Evolutionary conservation across 768 basidiomycete genomes (phyloP).

Genomic region (Rhizopogon vesiculosus): DNA sequence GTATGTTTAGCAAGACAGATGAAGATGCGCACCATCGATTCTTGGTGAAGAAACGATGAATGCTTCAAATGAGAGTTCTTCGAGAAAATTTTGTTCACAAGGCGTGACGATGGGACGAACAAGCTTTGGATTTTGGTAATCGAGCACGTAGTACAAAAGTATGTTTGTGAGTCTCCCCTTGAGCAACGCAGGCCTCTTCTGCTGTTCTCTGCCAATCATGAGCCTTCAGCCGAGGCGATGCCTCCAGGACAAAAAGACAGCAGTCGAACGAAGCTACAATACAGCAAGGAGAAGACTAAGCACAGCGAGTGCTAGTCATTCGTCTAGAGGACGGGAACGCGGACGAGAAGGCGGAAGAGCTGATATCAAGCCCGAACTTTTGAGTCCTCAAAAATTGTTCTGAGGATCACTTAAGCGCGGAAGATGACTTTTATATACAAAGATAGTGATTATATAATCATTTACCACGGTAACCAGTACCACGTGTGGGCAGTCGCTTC

Average conservation of each 20-base stretch:
- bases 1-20: too few relatives aligned
- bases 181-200: conserved; percentile 30
- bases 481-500: too few relatives aligned
- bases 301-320: conserved; percentile 34
- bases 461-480: not conserved
- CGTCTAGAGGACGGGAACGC: conserved; percentile 91
- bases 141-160: not conserved
- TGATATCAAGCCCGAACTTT: conserved; percentile 89
- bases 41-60: too few relatives aligned
- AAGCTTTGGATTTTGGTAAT: not conserved
- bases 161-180: conserved; percentile 21
- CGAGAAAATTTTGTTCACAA: too few relatives aligned
- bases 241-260: conserved; percentile 49
- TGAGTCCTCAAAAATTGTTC: conserved; percentile 81
- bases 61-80: too few relatives aligned
- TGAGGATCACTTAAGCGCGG: conserved; percentile 8
- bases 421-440: not conserved
- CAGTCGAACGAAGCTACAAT: conserved; percentile 36
- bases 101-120: too few relatives aligned
- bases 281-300: conserved; percentile 29
- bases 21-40: too few relatives aligned
- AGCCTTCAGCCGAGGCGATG: conserved; percentile 65
- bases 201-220: conserved; percentile 47
- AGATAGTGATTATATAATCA: not conserved
- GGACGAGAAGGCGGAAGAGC: conserved; percentile 84